Conservation (phyloP, 768 basidiomycete species). For the Agrocybe pediades region DNA sequence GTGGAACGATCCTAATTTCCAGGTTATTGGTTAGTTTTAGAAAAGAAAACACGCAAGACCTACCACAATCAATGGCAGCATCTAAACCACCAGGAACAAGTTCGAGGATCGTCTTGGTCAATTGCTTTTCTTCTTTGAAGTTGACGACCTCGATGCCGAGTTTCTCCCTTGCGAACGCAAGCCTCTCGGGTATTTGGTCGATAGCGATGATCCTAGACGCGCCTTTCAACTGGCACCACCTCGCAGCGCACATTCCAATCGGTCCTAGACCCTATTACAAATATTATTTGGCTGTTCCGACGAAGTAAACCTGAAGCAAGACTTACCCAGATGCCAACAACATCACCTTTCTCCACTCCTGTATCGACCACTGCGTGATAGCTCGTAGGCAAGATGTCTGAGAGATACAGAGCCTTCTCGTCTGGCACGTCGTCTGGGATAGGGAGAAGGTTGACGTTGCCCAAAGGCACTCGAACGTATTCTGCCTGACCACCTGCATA, state of each 20-base stretch:
- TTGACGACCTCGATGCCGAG: conserved; percentile 59
- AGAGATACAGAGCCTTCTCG: conserved; percentile 60
- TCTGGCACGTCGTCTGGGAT: conserved; percentile 66
- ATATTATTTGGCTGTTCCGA: background rate
- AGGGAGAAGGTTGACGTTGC: conserved; percentile 69
- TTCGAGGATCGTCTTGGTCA: conserved; percentile 58
- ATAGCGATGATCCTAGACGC: conserved; percentile 72
- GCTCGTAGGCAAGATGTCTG: conserved; percentile 68
- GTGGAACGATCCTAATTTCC: conserved; percentile 76
- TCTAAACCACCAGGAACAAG: conserved; percentile 67
- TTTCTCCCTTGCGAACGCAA: conserved; percentile 48
- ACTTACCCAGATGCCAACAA: conserved; percentile 71
- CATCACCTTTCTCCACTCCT: conserved; percentile 70
- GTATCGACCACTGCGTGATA: conserved; percentile 78
- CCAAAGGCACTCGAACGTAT: conserved; percentile 71
- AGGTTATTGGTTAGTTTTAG: too few species aligned
- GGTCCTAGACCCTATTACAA: conserved; percentile 63
- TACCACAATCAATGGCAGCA: conserved; percentile 59
- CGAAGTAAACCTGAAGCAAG: too few species aligned
- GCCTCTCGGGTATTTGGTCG: conserved; percentile 51
- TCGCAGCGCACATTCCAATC: conserved; percentile 61
- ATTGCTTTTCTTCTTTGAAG: conserved; percentile 50
- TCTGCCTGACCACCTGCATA: conserved; percentile 78
- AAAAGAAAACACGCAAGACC: too few species aligned
- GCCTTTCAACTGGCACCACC: conserved; percentile 68